phyloP scores from a whole-genome alignment of 1,139 yeast species.

The Kodamaea derodonti region DNA sequence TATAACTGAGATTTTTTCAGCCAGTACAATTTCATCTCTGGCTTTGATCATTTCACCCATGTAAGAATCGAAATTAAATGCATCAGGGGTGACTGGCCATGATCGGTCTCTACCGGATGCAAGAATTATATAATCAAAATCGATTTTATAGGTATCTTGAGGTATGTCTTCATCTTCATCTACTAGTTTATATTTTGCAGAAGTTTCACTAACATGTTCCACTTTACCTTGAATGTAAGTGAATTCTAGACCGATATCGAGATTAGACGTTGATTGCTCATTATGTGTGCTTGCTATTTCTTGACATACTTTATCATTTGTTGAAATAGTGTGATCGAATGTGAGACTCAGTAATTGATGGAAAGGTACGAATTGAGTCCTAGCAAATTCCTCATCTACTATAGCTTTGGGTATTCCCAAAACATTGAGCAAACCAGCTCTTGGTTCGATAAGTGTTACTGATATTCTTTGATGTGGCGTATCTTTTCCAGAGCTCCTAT shows the following conservation, averaged over 20 bases:
- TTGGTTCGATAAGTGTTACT: constrained; percentile 46
- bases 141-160: constrained; percentile 19
- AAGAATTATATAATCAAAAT: constrained; percentile 47
- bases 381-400: constrained; percentile 45
- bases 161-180: constrained; percentile 6
- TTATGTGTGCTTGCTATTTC: constrained; percentile 11
- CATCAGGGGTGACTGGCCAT: constrained; percentile 54
- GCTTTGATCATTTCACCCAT: constrained; percentile 34
- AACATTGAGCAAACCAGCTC: constrained; percentile 49
- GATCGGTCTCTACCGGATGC: constrained; percentile 50
- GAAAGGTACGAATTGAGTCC: constrained; percentile 36
- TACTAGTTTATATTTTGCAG: constrained; percentile 22
- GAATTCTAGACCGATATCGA: constrained; percentile 16
- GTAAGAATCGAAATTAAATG: constrained; percentile 25
- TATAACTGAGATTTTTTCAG: constrained; percentile 30
- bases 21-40: constrained; percentile 17
- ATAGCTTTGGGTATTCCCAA: constrained; percentile 50
- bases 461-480: constrained; percentile 19
- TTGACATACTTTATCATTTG: constrained; percentile 16
- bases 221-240: constrained; percentile 42
- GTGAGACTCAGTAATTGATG: constrained; percentile 27
- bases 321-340: constrained; percentile 26
- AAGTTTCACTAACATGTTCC: constrained; percentile 23
- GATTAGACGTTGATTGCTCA: constrained; percentile 12
- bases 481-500: constrained; percentile 6